Conservation (phyloP, 2,329 filamentous ascomycete genomes). For the Claviceps monticola region DNA sequence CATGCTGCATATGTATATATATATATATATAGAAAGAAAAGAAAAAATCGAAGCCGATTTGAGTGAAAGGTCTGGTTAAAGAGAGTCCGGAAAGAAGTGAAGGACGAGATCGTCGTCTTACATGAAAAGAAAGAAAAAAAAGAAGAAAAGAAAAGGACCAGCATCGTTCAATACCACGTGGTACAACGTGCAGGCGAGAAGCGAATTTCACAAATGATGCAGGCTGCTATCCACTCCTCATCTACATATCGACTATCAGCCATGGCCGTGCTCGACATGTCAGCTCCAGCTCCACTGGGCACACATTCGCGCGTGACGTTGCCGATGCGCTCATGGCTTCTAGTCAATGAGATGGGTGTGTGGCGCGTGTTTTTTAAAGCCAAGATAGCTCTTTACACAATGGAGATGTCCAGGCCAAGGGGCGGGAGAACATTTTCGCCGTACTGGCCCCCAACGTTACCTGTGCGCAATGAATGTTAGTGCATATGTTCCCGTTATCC, state of each 20-base stretch:
- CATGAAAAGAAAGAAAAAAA: constrained; percentile 9
- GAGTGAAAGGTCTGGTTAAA: neutral
- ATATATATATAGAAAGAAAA: neutral
- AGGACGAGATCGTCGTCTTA: constrained; percentile 5
- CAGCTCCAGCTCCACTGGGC: neutral
- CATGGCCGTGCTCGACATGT: neutral
- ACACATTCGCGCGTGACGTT: neutral
- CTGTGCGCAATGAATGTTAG: neutral
- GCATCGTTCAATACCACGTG: constrained; percentile 19
- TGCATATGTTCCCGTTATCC: neutral
- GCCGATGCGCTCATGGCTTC: neutral
- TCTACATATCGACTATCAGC: neutral
- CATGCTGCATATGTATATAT: constrained; percentile 3
- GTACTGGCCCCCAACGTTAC: neutral
- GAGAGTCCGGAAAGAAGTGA: neutral
- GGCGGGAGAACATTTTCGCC: constrained; percentile 32
- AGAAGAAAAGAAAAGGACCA: constrained; percentile 12
- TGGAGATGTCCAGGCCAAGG: constrained; percentile 11
- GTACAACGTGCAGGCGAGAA: constrained; percentile 24
- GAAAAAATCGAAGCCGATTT: neutral
- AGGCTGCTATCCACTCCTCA: constrained; percentile 1
- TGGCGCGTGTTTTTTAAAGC: neutral
- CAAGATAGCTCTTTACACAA: constrained; percentile 12
- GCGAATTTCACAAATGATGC: constrained; percentile 11
- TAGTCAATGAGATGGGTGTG: neutral